Evolutionary conservation across 177 flowering plant species (phyloP).

Genomic region (Tripterygium wilfordii): DNA sequence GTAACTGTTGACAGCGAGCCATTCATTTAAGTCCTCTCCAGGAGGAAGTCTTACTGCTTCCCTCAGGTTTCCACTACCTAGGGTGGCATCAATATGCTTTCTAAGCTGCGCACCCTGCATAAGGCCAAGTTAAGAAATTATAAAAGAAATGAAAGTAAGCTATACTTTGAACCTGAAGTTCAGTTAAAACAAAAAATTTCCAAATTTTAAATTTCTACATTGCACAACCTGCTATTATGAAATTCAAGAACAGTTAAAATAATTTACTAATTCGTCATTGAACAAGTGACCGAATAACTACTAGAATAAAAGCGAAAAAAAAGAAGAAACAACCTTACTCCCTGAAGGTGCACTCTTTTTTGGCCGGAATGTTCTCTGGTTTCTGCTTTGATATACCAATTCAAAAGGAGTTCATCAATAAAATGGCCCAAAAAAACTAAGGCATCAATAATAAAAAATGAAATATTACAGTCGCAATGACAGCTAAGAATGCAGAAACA

Average conservation of each 20-base stretch:
- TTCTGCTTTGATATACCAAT: slow-evolving; percentile 37
- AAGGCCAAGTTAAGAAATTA: neutral
- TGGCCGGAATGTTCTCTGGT: slow-evolving; percentile 92
- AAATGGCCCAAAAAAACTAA: slow-evolving; percentile 1
- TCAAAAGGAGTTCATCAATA: slow-evolving; percentile 3
- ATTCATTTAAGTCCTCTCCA: slow-evolving; percentile 96
- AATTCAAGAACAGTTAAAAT: neutral
- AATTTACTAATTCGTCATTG: no score
- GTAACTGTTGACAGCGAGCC: slow-evolving; percentile 99
- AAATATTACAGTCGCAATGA: no score
- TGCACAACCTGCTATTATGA: neutral
- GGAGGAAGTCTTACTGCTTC: slow-evolving; percentile 99
- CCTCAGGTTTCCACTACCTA: slow-evolving; percentile 98
- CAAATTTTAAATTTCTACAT: no score
- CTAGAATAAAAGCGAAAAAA: neutral
- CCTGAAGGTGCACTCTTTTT: slow-evolving; percentile 99
- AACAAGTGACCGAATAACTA: neutral
- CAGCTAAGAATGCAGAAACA: no score
- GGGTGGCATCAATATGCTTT: slow-evolving; percentile 97
- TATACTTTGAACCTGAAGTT: neutral
- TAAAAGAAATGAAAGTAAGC: neutral
- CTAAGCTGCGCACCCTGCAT: slow-evolving; percentile 97
- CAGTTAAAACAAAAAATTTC: neutral
- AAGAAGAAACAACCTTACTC: slow-evolving; percentile 66
- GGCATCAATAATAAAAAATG: neutral